Percentiles rank a stretch among this genome's conserved stretches.
phyloP scores from a whole-genome alignment of 176 grass and related monocot genomes.

The Aegilops longissima region DNA sequence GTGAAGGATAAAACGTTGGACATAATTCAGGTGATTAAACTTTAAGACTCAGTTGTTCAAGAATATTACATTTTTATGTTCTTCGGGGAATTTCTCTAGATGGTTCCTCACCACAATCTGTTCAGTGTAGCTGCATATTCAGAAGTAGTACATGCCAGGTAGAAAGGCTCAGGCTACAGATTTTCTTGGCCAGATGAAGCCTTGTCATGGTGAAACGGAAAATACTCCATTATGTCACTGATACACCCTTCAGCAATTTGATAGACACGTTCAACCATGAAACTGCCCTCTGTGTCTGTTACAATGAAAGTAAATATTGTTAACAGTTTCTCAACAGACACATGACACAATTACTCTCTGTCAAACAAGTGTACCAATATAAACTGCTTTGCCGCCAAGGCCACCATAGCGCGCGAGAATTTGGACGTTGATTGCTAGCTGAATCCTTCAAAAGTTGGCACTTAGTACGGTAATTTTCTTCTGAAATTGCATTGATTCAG shows the following conservation, averaged over 20 bases:
- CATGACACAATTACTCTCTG: not conserved
- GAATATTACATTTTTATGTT: slow-evolving; percentile 73
- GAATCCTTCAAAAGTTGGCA: too few species aligned
- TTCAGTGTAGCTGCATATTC: slow-evolving; percentile 93
- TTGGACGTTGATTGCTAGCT: not conserved
- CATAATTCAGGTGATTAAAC: slow-evolving; percentile 2
- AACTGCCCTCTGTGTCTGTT: slow-evolving; percentile 89
- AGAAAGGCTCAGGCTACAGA: slow-evolving; percentile 71
- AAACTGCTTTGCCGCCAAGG: slow-evolving; percentile 87
- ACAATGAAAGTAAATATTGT: slow-evolving; percentile 1
- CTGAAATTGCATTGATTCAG: too few species aligned
- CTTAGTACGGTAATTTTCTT: too few species aligned
- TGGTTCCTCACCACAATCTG: slow-evolving; percentile 92
- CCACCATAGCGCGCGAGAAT: slow-evolving; percentile 82
- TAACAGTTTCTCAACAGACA: not conserved
- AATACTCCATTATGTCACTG: slow-evolving; percentile 58
- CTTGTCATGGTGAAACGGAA: slow-evolving; percentile 41
- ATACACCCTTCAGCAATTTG: slow-evolving; percentile 96
- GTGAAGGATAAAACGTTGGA: not conserved
- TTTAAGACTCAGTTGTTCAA: slow-evolving; percentile 25
- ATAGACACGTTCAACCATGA: slow-evolving; percentile 88
- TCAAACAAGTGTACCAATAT: slow-evolving; percentile 57
- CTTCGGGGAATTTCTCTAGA: slow-evolving; percentile 75
- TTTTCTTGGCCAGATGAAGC: slow-evolving; percentile 41
- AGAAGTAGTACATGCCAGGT: slow-evolving; percentile 83